Conservation (phyloP, 495 filamentous ascomycete species). For the Bombardia bombarda region DNA sequence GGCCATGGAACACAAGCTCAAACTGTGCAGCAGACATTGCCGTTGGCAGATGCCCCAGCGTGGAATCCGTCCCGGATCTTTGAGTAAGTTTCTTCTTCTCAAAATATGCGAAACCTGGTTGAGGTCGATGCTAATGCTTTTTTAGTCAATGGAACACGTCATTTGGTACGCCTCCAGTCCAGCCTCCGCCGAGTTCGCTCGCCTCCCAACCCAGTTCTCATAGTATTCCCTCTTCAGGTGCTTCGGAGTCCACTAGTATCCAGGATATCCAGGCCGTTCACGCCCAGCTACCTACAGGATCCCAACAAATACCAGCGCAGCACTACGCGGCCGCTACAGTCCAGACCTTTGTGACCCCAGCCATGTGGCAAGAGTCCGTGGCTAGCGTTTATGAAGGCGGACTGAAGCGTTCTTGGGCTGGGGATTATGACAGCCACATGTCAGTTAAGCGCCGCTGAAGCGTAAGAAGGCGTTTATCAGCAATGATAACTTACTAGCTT, state of each 20-base stretch:
- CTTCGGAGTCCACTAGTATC: conserved; percentile 42
- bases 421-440: conserved; percentile 40
- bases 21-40: conserved; percentile 40
- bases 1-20: conserved; percentile 39
- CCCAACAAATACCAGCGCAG: conserved; percentile 45
- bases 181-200: conserved; percentile 31
- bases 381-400: conserved; percentile 80
- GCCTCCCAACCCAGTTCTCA: conserved; percentile 33
- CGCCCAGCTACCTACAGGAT: conserved; percentile 43
- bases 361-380: conserved; percentile 95
- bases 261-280: conserved; percentile 43
- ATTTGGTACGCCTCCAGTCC: conserved; percentile 60
- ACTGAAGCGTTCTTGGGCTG: conserved; percentile 71
- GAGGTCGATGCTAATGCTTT: conserved; percentile 13
- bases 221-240: conserved; percentile 35
- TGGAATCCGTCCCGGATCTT: conserved; percentile 96
- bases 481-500: background rate
- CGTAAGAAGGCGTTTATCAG: background rate
- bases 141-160: conserved; percentile 84
- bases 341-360: conserved; percentile 72
- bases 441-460: conserved; percentile 19
- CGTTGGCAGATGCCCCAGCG: conserved; percentile 57
- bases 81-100: conserved; percentile 57
- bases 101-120: background rate
- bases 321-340: conserved; percentile 47